Base-by-base conservation (phyloP, 2,329 filamentous ascomycete genomes). In the Ophiocordyceps camponoti-floridani region DNA sequence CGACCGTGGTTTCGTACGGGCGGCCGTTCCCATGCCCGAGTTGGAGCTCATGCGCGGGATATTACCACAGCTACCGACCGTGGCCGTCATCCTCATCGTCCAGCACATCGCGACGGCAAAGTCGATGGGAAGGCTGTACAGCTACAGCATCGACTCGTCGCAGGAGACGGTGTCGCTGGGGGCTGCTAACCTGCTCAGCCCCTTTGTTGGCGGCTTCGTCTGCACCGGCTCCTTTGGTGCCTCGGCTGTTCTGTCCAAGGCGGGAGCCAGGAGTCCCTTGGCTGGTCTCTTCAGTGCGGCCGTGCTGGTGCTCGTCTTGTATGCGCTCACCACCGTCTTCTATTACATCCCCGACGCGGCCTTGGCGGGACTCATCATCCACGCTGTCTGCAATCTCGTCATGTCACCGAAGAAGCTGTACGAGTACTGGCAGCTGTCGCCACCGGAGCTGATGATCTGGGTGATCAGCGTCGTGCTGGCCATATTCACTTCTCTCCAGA, bases 91-190 rank as follows among this genome's bases (percentile, higher is more conserved):
- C 16, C 63, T 88, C 16, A 70, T 88, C 18, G 84, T 89, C 45
- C 84, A 88, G 60, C 84, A 89, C 56, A 87, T 88, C 50, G 82
- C 84, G 40, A 88, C 89, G 48, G 79, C 82, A 7, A 89, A 89
- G 58, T 85, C 83, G 0, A 88, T 88, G 54, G 84, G 83, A 7
- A 71, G 84, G 47, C 70, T 84, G 50, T 84, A 84, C 64, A 84
- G 84, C 61, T 89, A 89, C 58, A 78, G 73, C 13, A 81, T 89
- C 54, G 72, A 84, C 46, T 82, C 84, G 0, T 87, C 83, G 0
- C 84, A 89, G 53, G 84, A 89, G 56, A 65, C 88, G 33, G 78
- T 88, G 27, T 82, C 82, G 12, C 82, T 88, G 48, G 84, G 84
- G 33, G 75, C 85, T 3, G 77, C 75, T 30, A 89, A 89, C 52